phyloP scores from a whole-genome alignment of 345 rosid species.

The Salix udensis region DNA sequence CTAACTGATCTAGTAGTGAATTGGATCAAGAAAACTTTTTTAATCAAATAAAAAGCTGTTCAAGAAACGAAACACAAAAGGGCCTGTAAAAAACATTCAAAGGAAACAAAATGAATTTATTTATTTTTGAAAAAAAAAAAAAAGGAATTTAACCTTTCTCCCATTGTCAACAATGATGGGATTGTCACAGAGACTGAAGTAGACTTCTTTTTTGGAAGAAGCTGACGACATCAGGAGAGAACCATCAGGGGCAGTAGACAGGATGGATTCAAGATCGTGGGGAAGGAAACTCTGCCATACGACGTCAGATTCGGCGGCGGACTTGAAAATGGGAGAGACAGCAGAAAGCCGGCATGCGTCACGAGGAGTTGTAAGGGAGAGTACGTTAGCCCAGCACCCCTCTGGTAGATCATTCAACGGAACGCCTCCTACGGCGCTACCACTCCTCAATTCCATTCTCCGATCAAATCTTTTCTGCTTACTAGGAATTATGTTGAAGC shows the following conservation, averaged over 20 bases:
- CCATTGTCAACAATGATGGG: too few relatives aligned
- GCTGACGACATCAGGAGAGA: too few relatives aligned
- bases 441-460: too few relatives aligned
- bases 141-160: too few relatives aligned
- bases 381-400: constrained; percentile 41
- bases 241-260: too few relatives aligned
- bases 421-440: too few relatives aligned
- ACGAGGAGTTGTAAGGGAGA: constrained; percentile 43
- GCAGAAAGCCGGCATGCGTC: constrained; percentile 43
- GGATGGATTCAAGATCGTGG: too few relatives aligned
- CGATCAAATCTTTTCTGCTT: background rate
- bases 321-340: constrained; percentile 45
- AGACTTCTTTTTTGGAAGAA: too few relatives aligned
- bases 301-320: constrained; percentile 47
- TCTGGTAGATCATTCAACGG: constrained; percentile 30
- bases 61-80: background rate
- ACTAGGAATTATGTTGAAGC: background rate
- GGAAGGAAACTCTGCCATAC: constrained; percentile 55
- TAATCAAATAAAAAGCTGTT: background rate
- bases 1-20: background rate
- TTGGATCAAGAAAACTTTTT: background rate
- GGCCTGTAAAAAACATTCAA: background rate
- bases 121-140: too few relatives aligned
- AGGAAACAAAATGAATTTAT: background rate
- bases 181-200: too few relatives aligned